Evolutionary conservation across 2,329 filamentous ascomycete genomes (phyloP).

Genomic region (Ophiostoma populinum): DNA sequence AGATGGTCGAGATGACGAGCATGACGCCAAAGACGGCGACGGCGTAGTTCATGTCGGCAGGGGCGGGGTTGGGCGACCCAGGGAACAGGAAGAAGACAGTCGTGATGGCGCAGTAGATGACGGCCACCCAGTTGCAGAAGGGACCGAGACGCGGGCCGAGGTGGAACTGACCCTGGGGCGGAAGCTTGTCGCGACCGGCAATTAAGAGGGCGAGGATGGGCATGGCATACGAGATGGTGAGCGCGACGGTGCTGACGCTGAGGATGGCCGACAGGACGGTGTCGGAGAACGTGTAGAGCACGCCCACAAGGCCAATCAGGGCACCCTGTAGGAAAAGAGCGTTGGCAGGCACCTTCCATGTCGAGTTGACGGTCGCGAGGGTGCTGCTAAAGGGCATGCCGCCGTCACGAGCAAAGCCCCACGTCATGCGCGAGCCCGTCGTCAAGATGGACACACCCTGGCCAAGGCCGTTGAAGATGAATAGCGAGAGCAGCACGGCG

Average conservation of each 20-base stretch:
- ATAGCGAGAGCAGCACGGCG: slow-evolving; percentile 22
- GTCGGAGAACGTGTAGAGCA: slow-evolving; percentile 33
- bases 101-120: slow-evolving; percentile 10
- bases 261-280: slow-evolving; percentile 36
- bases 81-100: slow-evolving; percentile 11
- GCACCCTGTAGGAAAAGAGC: slow-evolving; percentile 5
- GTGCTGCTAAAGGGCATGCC: slow-evolving; percentile 23
- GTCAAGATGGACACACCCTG: slow-evolving; percentile 18
- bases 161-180: slow-evolving; percentile 17
- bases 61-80: slow-evolving; percentile 6
- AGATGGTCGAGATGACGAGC: slow-evolving; percentile 8
- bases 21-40: slow-evolving; percentile 10
- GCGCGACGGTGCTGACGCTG: slow-evolving; percentile 37
- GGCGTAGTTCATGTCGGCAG: slow-evolving; percentile 11
- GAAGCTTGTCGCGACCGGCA: slow-evolving; percentile 34
- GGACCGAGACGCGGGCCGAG: slow-evolving; percentile 6
- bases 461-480: slow-evolving; percentile 28
- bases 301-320: slow-evolving; percentile 7
- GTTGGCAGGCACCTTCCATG: slow-evolving; percentile 22
- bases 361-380: slow-evolving; percentile 21
- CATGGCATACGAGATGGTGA: slow-evolving; percentile 33
- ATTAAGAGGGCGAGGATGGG: slow-evolving; percentile 30
- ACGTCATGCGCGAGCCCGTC: slow-evolving; percentile 22
- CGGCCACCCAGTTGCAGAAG: slow-evolving; percentile 8
- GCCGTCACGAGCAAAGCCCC: slow-evolving; percentile 28